These are phyloP conservation scores for Verticillium zaregamsianum DNA, from an alignment of 2,329 filamentous ascomycete genomes.

Conservation along the genomic window DNA sequence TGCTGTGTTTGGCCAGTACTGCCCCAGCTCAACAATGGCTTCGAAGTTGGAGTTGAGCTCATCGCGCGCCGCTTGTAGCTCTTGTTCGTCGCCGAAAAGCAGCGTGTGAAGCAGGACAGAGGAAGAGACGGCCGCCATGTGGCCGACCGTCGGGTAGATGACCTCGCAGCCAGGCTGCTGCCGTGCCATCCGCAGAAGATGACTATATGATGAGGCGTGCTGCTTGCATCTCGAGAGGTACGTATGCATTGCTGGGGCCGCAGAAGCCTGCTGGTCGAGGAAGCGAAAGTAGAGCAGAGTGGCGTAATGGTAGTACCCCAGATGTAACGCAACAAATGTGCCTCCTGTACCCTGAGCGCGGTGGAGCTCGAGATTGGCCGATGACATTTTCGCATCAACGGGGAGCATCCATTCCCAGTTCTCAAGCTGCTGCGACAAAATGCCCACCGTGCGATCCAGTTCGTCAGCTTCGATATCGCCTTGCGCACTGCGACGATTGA, in stretches of 20 bases:
- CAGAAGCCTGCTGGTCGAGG: constrained; percentile 19
- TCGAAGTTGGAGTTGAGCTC: constrained; percentile 14
- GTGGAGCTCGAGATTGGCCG: constrained; percentile 16
- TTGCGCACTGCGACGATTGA: constrained; percentile 21
- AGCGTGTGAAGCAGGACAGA: constrained; percentile 15
- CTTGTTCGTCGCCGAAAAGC: constrained; percentile 11
- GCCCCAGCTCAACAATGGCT: constrained; percentile 11
- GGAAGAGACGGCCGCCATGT: constrained; percentile 16
- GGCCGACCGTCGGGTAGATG: constrained; percentile 12
- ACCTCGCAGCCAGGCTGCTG: constrained; percentile 7
- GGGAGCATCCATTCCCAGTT: constrained; percentile 14
- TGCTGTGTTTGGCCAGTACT: constrained; percentile 12
- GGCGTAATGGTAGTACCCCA: constrained; percentile 31
- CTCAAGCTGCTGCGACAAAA: constrained; percentile 8
- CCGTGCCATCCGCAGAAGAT: constrained; percentile 14
- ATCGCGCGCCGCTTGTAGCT: constrained; percentile 6
- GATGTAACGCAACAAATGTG: constrained; percentile 29
- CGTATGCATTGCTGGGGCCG: not conserved
- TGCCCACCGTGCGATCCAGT: not conserved
- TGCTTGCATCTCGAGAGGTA: constrained; percentile 18
- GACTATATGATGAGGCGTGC: constrained; percentile 22
- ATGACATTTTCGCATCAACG: constrained; percentile 1
- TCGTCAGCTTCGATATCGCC: constrained; percentile 7
- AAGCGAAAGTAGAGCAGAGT: constrained; percentile 32
- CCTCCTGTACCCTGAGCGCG: constrained; percentile 19